Percentiles rank a stretch among this genome's conserved stretches.
Conservation (phyloP, 805 yeast genomes). For the Candida wancherniae region DNA sequence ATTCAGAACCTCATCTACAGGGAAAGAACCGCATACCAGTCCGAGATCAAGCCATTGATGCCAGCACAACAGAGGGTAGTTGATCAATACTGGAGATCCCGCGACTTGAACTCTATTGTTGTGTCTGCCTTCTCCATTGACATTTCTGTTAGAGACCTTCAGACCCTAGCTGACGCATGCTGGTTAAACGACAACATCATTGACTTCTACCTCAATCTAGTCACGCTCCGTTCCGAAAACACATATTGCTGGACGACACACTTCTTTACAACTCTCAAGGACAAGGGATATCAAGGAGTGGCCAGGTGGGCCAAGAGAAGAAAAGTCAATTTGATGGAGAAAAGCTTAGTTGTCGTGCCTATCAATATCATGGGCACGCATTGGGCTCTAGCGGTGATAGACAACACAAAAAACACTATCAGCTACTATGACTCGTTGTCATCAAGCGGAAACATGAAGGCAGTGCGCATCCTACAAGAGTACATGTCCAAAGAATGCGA, state of each 20-base stretch:
- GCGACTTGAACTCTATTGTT: slow-evolving; percentile 21
- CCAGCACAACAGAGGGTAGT: slow-evolving; percentile 29
- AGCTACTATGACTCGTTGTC: slow-evolving; percentile 73
- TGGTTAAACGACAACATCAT: slow-evolving; percentile 94
- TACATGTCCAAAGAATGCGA: slow-evolving; percentile 69
- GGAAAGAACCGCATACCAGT: slow-evolving; percentile 12
- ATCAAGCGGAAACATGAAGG: slow-evolving; percentile 39
- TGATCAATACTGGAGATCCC: slow-evolving; percentile 26
- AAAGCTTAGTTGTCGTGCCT: slow-evolving; percentile 73
- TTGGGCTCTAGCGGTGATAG: slow-evolving; percentile 85
- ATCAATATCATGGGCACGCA: slow-evolving; percentile 80
- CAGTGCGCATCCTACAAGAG: slow-evolving; percentile 44
- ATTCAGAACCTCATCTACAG: slow-evolving; percentile 13
- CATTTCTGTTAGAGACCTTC: slow-evolving; percentile 59
- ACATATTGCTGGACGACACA: slow-evolving; percentile 82
- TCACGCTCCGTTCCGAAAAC: slow-evolving; percentile 39
- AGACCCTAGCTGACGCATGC: slow-evolving; percentile 59
- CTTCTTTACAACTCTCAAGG: slow-evolving; percentile 68
- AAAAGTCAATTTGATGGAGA: slow-evolving; percentile 56
- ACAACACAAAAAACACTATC: slow-evolving; percentile 55
- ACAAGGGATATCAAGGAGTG: slow-evolving; percentile 77
- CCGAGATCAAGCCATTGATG: slow-evolving; percentile 17
- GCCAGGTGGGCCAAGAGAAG: slow-evolving; percentile 79
- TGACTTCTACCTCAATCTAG: slow-evolving; percentile 66
- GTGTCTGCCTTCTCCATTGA: slow-evolving; percentile 47